Base-by-base conservation (phyloP, 2,329 filamentous ascomycete species). In the Thyridium curvatum region DNA sequence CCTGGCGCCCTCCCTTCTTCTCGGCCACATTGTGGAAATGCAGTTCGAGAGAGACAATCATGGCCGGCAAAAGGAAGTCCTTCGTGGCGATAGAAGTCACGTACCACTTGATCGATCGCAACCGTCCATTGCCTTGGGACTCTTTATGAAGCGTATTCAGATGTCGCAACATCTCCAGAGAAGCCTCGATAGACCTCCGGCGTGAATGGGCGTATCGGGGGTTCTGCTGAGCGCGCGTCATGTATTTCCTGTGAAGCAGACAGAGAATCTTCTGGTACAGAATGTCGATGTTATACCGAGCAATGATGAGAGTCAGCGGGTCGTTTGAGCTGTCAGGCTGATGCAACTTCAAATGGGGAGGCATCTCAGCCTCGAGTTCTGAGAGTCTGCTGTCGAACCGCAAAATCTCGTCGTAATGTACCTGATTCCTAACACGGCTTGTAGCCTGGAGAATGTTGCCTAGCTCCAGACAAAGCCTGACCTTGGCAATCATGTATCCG, bases 211-310 rank as follows among this genome's bases (percentile, higher is more conserved):
- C 77, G 53, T 94, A 97, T 8, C 89, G 77, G 9, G 84, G 70
- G 50, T 91, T 93, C 42, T 85, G 77, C 35, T 85, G 72, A 5
- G 89, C 86, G 42, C 82, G 77, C n/a, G 77, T 71, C 41, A 95
- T 74, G 58, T 93, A 96, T 46, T 89, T 89, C 37, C 89, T 77
- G 59, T 98, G 93, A 30, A 98, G 74, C 16, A 95, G 77, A 52
- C 88, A 94, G 51, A 94, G 74, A 14, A 89, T 85, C 63, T 94
- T 95, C 46, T 94, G 81, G 55, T 89, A 94, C 5, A 96, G 65
- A 36, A 93, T 82, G 45, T 93, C 86, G 26, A 96, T 67, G 41
- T 84, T 85, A 56, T 89, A 90, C 18, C 90, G 81, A 37, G 90
- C 84, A 66, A 94, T 84, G 41, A 96, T 82, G 43, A 93, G 75